Evolutionary conservation across 2,329 filamentous ascomycete genomes (phyloP), one percentile per base, ranked within the genome.

Genomic region (Talaromyces amestolkiae): DNA sequence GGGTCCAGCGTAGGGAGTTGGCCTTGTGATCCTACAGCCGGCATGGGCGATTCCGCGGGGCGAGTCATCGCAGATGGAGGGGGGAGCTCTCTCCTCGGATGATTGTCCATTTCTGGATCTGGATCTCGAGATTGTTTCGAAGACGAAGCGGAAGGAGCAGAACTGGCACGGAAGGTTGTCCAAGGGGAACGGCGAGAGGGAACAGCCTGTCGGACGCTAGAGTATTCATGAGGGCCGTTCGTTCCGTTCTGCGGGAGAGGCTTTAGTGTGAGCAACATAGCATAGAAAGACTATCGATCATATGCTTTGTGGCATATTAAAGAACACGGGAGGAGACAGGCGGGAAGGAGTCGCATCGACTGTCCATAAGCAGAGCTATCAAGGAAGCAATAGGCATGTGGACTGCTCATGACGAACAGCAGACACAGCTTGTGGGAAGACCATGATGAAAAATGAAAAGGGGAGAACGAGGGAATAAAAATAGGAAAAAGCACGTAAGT

Each of bases 21-120:
- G 39, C 81, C 83, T 66, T 84, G 76, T 22, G 79, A 77, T 72
- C 80, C 80, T 66, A 70, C 70, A 31, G 68, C 65, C 13, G 71
- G 66, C 35, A 72, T 70, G 51, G 67, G 68, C 33, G 70, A 65
- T 60, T 75, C 74, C 68, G 78, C 83, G 68, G 86, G 81, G 70
- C 89, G 78, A 71, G 85, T 83, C 85, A 90, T 86, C 75, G 86
- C 85, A 72, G 86, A 85, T 78, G 89, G 88, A 65, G 86, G 86
- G 75, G 89, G 89, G 81, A 91, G 80, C 72, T 86, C 87, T 78
- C 89, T 86, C 78, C 89, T 88, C 77, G 87, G 85, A 31, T 63
- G 61, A 73, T 84, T 86, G 74, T 89, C 88, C 89, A 91, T 91
- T 71, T 77, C 49, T n/a, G 27, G 49, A n/a, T 53, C 76, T 67